These are phyloP conservation scores for bread wheat (Triticum aestivum) DNA, from an alignment of 176 grass and related monocot species.

Conservation along the genomic window IWGSC_CS_RefSeq_v2.1 NC_057794.1:522312717-522313216, in stretches of 20 bases:
- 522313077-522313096: background rate
- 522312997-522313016: constrained; percentile 5
- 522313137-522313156: no score
- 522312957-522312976: background rate
- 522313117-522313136: background rate
- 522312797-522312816: background rate
- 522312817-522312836: background rate
- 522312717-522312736: background rate
- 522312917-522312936: background rate
- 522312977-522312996: background rate
- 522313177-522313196: background rate
- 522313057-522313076: background rate
- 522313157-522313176: background rate
- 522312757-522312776: background rate
- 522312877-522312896: background rate
- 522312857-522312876: background rate
- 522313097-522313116: background rate
- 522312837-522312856: background rate
- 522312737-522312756: background rate
- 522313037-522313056: no score
- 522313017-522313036: background rate
- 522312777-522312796: background rate
- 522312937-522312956: background rate
- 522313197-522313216: background rate
- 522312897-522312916: background rate